Base-by-base conservation (phyloP, 495 filamentous ascomycete genomes). In the Aspergillus diversus region DNA sequence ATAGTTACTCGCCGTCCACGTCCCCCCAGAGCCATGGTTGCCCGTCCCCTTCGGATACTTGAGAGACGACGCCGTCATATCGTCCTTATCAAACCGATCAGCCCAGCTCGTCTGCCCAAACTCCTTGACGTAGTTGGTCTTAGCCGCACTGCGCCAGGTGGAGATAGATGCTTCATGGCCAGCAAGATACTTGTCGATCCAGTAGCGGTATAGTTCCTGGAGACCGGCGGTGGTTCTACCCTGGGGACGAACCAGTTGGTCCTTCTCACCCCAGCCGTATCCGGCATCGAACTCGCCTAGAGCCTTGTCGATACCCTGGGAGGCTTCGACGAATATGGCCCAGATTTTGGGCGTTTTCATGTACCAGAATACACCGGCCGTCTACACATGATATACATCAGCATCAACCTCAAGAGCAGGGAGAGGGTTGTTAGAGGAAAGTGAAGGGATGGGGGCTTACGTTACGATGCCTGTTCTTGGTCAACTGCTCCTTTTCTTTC, bases 171-270 rank as follows among this genome's bases (percentile, higher is more conserved):
- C 16, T 31, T 54, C 51, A 27, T 31, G 27, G 6, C 33, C 17
- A 33, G 33, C 37, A 11, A 56, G 54, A 17, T 37, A 37, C 17
- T 12, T 56, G 17, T 56, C 34, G 27, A 56, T 56, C 54, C 54
- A 56, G 54, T 56, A 56, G 34, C 34, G 39, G 35, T 56, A 56
- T 11, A 56, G 54, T 21, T 56, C 54, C 15, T 33, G 34, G 13
- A 56, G 54, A 37, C 54, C 54, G 7, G 16, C 4, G 11, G 34
- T 37, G 13, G 16, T n/a, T 4, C 5, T 16, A 13, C 34, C 21
- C 35, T 33, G 33, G 13, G 31, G 53, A 21, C 27, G 11, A 17
- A 4, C 34, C 13, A 56, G 54, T 21, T 32, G 32, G 42, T 56
- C 37, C 3, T 1, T 39, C 3, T 7, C 7, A 3, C 37, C 37